A percentile compares a stretch with the other conserved stretches of the same genome.
Evolutionary conservation across 176 grass and related monocot species (phyloP).

Genomic region (Carex myosuroides): DNA sequence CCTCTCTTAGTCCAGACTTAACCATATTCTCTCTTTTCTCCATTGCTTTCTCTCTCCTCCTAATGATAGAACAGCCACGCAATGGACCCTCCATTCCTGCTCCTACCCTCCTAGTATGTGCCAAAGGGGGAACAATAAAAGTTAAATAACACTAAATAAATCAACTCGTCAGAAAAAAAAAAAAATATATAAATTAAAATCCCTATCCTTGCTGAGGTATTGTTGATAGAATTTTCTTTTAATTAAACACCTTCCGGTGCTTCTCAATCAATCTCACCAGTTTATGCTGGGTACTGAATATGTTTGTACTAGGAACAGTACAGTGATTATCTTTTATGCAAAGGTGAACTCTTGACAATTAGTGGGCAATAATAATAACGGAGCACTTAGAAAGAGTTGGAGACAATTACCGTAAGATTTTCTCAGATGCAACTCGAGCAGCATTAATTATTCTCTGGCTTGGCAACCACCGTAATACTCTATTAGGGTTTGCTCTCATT

Average conservation of each 20-base stretch:
- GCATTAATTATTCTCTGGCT: slow-evolving; percentile 44
- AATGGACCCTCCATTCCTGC: slow-evolving; percentile 47
- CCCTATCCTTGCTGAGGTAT: not conserved
- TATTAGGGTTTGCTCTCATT: slow-evolving; percentile 68
- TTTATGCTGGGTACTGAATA: not conserved
- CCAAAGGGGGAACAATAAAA: not conserved
- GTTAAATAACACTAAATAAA: not conserved
- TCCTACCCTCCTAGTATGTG: slow-evolving; percentile 50
- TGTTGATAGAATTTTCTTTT: not conserved
- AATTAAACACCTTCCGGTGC: not conserved
- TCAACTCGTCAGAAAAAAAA: not conserved
- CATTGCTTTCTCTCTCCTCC: slow-evolving; percentile 46
- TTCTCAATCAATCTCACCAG: not conserved
- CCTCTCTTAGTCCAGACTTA: slow-evolving; percentile 43
- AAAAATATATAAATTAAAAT: not conserved
- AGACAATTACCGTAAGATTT: slow-evolving; percentile 59
- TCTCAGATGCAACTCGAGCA: slow-evolving; percentile 77
- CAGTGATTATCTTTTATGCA: not conserved
- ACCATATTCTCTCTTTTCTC: slow-evolving; percentile 16
- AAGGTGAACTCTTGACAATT: not conserved
- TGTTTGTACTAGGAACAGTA: not conserved
- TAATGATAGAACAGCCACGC: slow-evolving; percentile 56
- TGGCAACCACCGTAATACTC: slow-evolving; percentile 56
- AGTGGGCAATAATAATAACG: not conserved
- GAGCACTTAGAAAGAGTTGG: not conserved